Base-by-base conservation (phyloP, 2,329 filamentous ascomycete species). In the Cytospora chrysosperma region DNA sequence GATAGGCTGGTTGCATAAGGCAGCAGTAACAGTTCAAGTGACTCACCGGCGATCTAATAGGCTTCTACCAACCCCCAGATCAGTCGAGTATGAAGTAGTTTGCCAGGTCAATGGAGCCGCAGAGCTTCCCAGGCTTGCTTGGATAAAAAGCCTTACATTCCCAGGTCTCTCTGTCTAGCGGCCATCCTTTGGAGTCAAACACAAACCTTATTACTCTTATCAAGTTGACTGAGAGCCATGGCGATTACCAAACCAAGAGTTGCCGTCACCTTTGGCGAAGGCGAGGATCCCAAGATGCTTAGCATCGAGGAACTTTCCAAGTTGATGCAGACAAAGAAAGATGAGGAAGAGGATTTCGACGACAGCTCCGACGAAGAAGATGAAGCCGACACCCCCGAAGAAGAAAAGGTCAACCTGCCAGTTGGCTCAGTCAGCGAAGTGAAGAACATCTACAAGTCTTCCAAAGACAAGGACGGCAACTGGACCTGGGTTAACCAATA, bases 401-500 rank as follows among this genome's bases (percentile, higher is more conserved):
- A 62, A 28, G 21, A 62, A 8, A 61, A 59, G 12, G 59, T 56
- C 3, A 28, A 63, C 12, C 65, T 61, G 9, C 66, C 59, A 17
- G 66, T 76, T 12, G 78, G 78, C 12, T 74, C 76, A 15, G 65
- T 80, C 55, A 71, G 72, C 26, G 72, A 75, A 5, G 75, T 72
- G 68, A 79, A 79, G 63, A 77, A 80, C 54, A 74, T 81, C 51
- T 81, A 79, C 70, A 70, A 69, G 49, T 73, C 72, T 10, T 70
- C 75, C 24, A 77, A 78, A 54, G 83, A 86, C 69, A 74, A 78
- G 13, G 74, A 79, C 53, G 83, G 82, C 12, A 74, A 78, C 37
- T 75, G 77, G 64, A 82, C 82, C 51, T 88, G 85, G 85, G 80
- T 82, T 9, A 80, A 83, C 60, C 80, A 82, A 63, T 78, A 80